A percentile compares a stretch with the other conserved stretches of the same genome.
Conservation (phyloP, 2,329 filamentous ascomycete genomes). For the Alternaria alternata region DNA sequence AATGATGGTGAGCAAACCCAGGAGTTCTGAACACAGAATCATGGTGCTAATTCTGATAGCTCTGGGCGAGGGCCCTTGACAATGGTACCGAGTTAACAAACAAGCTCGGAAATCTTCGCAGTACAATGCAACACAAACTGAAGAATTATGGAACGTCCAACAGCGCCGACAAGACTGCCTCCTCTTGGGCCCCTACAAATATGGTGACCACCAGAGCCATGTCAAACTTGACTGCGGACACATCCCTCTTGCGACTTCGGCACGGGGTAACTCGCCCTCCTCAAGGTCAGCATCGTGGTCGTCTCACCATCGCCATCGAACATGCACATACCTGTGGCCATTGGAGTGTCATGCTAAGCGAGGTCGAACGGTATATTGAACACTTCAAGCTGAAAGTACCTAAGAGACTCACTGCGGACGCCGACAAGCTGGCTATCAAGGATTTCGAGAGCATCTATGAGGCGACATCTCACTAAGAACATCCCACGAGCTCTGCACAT, state of each 20-base stretch:
- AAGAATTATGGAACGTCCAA: too few species aligned
- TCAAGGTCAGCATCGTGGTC: neutral
- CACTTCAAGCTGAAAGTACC: neutral
- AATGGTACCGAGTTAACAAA: neutral
- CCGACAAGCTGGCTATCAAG: neutral
- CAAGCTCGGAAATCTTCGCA: neutral
- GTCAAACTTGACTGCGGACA: too few species aligned
- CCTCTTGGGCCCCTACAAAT: neutral
- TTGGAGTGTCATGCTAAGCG: conserved; percentile 1
- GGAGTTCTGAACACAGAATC: neutral
- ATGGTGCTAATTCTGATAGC: neutral
- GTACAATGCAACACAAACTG: too few species aligned
- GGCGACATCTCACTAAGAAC: neutral
- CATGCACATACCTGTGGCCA: neutral
- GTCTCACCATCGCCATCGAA: conserved; percentile 3
- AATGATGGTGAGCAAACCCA: neutral
- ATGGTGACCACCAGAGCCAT: too few species aligned
- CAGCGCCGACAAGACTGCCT: neutral
- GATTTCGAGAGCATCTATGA: neutral
- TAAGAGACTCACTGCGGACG: neutral
- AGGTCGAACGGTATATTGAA: neutral
- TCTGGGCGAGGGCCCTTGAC: neutral
- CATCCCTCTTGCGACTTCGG: neutral
- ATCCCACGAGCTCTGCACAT: neutral
- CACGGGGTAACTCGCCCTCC: neutral